These are phyloP conservation scores for Stereum hirsutum DNA, from an alignment of 1,284 basidiomycete species.

Conservation along the genomic window DNA sequence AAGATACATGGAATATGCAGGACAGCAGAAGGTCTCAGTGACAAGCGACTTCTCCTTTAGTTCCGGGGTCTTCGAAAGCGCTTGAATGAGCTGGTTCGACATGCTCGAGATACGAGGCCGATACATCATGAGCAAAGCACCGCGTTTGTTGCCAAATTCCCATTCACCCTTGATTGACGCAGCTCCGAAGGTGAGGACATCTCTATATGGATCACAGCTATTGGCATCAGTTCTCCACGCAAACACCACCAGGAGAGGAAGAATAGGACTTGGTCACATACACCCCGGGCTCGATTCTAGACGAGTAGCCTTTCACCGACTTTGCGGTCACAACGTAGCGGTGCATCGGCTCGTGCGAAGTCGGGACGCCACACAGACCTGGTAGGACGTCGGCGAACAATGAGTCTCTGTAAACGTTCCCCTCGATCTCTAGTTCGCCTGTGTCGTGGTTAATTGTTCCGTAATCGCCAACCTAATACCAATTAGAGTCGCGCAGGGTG, in stretches of 20 bases:
- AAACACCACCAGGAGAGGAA: no score
- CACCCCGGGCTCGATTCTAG: neutral
- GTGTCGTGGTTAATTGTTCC: constrained; percentile 1
- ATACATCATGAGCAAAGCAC: neutral
- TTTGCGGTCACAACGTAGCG: neutral
- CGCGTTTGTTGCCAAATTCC: neutral
- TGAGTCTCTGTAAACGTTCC: constrained; percentile 4
- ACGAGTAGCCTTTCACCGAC: neutral
- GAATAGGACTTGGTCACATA: neutral
- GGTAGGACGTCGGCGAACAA: no score
- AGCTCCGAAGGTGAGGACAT: neutral
- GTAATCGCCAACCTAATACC: constrained; percentile 3
- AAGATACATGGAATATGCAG: neutral
- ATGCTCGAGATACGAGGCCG: neutral
- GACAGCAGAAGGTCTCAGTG: neutral
- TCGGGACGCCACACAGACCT: no score
- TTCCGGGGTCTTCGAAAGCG: neutral
- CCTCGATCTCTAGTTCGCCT: constrained; percentile 3
- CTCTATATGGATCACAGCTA: no score
- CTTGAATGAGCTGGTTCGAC: neutral
- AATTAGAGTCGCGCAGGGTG: no score
- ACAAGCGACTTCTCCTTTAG: neutral
- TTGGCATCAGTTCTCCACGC: no score
- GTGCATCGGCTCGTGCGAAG: neutral
- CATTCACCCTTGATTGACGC: neutral